Percentiles rank a stretch among this genome's conserved stretches.
Conservation (phyloP, 352 stramenopile genomes). For the Phytophthora megakarya region DNA sequence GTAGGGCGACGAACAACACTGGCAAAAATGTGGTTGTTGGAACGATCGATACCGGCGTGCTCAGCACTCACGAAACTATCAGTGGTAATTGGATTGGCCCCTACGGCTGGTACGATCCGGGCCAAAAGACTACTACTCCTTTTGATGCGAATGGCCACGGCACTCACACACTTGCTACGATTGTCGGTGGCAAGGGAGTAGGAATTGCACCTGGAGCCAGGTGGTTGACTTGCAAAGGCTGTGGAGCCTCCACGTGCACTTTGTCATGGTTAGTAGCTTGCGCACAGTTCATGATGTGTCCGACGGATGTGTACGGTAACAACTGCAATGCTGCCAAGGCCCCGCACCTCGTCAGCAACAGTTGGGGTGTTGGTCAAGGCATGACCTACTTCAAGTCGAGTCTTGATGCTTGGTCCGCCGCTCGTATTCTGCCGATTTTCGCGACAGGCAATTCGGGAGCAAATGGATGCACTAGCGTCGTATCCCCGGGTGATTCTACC, state of each 20-base stretch:
- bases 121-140: conserved; percentile 31
- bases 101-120: conserved; percentile 57
- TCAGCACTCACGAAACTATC: conserved; percentile 40
- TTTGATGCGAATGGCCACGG: conserved; percentile 55
- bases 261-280: conserved; percentile 44
- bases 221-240: conserved; percentile 64
- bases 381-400: conserved; percentile 40
- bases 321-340: conserved; percentile 53
- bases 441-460: conserved; percentile 51
- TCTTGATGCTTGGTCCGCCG: conserved; percentile 49
- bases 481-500: conserved; percentile 45
- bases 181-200: conserved; percentile 41
- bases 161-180: conserved; percentile 58
- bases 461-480: conserved; percentile 33
- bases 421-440: conserved; percentile 62
- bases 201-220: conserved; percentile 50
- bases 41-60: conserved; percentile 49
- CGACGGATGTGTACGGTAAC: conserved; percentile 54
- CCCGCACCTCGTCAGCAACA: conserved; percentile 64
- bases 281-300: conserved; percentile 63
- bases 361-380: conserved; percentile 46
- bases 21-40: conserved; percentile 43
- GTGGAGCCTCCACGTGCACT: conserved; percentile 23
- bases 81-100: conserved; percentile 36
- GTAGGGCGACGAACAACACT: conserved; percentile 38